Conservation (phyloP, 805 yeast genomes). For the Lipomyces orientalis region DNA sequence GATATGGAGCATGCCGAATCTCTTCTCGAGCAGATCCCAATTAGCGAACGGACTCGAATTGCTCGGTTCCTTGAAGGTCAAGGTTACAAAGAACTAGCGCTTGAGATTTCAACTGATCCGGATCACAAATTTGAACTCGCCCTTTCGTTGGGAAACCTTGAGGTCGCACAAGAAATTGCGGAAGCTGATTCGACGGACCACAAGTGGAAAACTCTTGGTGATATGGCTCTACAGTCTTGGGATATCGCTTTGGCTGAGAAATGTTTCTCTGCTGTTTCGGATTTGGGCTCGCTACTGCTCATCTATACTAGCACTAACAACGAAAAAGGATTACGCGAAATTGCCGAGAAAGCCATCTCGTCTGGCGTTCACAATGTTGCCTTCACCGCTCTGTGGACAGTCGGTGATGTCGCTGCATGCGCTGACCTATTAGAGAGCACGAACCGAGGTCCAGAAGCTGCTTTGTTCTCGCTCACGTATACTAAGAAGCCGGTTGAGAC, state of each 20-base stretch:
- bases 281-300: slow-evolving; percentile 79
- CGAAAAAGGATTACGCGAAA: slow-evolving; percentile 59
- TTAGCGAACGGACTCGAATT: slow-evolving; percentile 71
- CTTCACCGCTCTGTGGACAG: slow-evolving; percentile 87
- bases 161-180: slow-evolving; percentile 73
- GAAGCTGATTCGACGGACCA: slow-evolving; percentile 54
- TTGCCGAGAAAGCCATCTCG: slow-evolving; percentile 71
- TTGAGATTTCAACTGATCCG: slow-evolving; percentile 78
- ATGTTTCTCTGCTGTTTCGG: slow-evolving; percentile 78
- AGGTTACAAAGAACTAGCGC: slow-evolving; percentile 83
- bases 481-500: slow-evolving; percentile 56
- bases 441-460: slow-evolving; percentile 81
- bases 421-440: slow-evolving; percentile 68
- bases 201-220: slow-evolving; percentile 94
- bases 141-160: slow-evolving; percentile 71
- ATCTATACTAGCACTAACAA: slow-evolving; percentile 83
- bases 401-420: slow-evolving; percentile 71
- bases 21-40: slow-evolving; percentile 61
- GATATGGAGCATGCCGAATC: slow-evolving; percentile 83
- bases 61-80: slow-evolving; percentile 94
- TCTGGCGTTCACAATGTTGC: slow-evolving; percentile 87
- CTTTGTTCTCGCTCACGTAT: slow-evolving; percentile 78
- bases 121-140: slow-evolving; percentile 95
- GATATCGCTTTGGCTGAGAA: slow-evolving; percentile 79
- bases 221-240: slow-evolving; percentile 78